Base-by-base conservation (phyloP, 2,329 filamentous ascomycete species). In the Trichothecium sympodiale region DNA sequence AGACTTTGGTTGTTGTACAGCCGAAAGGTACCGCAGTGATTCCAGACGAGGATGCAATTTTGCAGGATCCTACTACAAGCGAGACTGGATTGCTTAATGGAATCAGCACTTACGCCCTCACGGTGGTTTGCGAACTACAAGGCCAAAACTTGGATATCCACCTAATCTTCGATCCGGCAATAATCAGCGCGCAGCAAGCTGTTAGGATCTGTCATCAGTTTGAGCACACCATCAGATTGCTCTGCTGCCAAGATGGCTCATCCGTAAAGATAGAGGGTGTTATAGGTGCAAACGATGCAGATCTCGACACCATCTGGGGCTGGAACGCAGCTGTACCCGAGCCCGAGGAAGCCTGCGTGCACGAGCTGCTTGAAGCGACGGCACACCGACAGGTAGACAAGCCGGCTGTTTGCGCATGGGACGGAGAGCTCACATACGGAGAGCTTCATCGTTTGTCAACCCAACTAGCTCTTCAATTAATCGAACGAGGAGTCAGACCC, bases 351-450 rank as follows among this genome's bases (percentile, higher is more conserved):
- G 23, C 15, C 12, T 10, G 13, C 3, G 33, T 67, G 54, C 67
- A 70, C 41, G 60, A 67, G 28, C 46, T 68, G 36, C 59, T 71
- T 36, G 52, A 54, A 8, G 52, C 59, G 8, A 55, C 56, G 34
- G 59, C 59, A 13, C 42, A 40, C 10, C n/a, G 29, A 6, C 23
- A 27, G 4, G 41, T 40, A 8, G 17, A 33, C 3, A 25, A 29
- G 7, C 29, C 30, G 13, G 47, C 48, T 5, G 35, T 50, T 16
- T 38, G 38, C 18, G 42, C 48, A 1, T 54, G 51, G 51, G 51
- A 53, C 34, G 49, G 49, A 6, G 12, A 31, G 4, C 33, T 44
- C 28, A 50, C 48, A 2, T 49, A 51, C 34, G 31, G 14, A 10
- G 41, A 52, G 23, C 38, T 53, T 13, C 44, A 52, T 12, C 32